phyloP scores from a whole-genome alignment of 2,329 filamentous ascomycete genomes.

The Chaetomium strumarium region DNA sequence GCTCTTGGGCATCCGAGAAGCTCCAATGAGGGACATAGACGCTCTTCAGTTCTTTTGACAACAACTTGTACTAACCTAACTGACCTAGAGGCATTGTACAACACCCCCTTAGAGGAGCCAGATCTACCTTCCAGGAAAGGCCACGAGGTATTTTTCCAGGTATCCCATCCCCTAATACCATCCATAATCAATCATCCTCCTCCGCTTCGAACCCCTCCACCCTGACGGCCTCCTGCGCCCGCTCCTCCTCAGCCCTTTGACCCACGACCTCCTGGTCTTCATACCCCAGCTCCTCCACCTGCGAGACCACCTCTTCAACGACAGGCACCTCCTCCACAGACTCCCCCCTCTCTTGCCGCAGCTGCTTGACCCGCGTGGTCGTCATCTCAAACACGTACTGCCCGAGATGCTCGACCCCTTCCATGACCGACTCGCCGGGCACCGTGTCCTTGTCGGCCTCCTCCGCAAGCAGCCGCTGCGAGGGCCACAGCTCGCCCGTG shows the following conservation, averaged over 20 bases:
- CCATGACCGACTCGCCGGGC: conserved; percentile 65
- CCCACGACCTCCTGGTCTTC: conserved; percentile 22
- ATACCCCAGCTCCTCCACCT: conserved; percentile 26
- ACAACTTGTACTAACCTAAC: too few relatives aligned
- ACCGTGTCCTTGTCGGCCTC: conserved; percentile 42
- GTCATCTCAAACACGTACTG: conserved; percentile 98
- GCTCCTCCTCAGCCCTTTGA: conserved; percentile 18
- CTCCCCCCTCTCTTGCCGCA: conserved; percentile 37
- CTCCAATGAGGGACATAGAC: too few relatives aligned
- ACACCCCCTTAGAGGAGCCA: too few relatives aligned
- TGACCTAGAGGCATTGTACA: too few relatives aligned
- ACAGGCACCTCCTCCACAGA: conserved; percentile 21
- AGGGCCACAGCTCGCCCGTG: conserved; percentile 81
- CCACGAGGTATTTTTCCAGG: not conserved
- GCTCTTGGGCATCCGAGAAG: too few relatives aligned
- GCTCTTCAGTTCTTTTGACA: too few relatives aligned
- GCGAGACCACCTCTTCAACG: conserved; percentile 23
- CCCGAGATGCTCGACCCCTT: conserved; percentile 86
- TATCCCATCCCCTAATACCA: not conserved
- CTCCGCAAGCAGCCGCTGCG: conserved; percentile 45
- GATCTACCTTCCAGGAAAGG: too few relatives aligned
- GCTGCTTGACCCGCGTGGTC: conserved; percentile 49
- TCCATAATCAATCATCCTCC: conserved; percentile 18
- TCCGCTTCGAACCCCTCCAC: conserved; percentile 29
- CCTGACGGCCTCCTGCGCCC: conserved; percentile 22